Evolutionary conservation across 164 flowering plant species (phyloP), one percentile per base, ranked within the genome.

Genomic region (Dillenia suffruticosa): DNA sequence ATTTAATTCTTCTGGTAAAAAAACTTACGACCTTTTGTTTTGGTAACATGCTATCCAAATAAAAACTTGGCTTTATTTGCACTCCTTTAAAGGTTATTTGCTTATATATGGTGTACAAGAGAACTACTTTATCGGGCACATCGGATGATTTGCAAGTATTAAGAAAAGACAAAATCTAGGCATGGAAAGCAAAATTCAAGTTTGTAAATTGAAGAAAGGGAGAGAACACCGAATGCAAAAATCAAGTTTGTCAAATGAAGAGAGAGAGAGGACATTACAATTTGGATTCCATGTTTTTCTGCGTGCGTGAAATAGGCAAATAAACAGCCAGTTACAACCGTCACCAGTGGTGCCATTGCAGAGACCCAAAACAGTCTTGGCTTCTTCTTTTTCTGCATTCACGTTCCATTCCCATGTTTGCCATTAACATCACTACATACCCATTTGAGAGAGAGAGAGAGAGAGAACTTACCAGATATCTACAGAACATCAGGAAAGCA

Each of bases 331-430:
- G 76, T 40, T 2, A 88, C 48, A 4, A 94, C 96, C 0, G 49
- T 49, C 51, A 79, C 70, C 70, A 89, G 67, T 12, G 99, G 97
- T 64, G 86, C 78, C 13, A 89, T 67, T 6, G 99, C 96, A 17
- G 96, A 80, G 15, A 94, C 83, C 89, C 87, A 87, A 63, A 86
- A 88, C 17, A 89, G 70, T 50, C 70, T 76, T 49, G 90, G 90
- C 0, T 63, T 87, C 68, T 62, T 87, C 56, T 72, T 73, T 17
- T 68, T 86, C 97, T 91, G 88, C 71, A 65, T 32, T 51, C 12
- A 17, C 24, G 11, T 22, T 14, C 26, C 22, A 8, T 15, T 13
- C 1, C 19, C 12, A 16, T 45, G 40, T 44, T 17, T 10, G 12
- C 7, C 24, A 16, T 19, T 45, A 54, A 53, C n/a, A 47, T 51